These are phyloP conservation scores for Candida manassasensis DNA, from an alignment of 805 yeast species.

Conservation along the genomic window DNA sequence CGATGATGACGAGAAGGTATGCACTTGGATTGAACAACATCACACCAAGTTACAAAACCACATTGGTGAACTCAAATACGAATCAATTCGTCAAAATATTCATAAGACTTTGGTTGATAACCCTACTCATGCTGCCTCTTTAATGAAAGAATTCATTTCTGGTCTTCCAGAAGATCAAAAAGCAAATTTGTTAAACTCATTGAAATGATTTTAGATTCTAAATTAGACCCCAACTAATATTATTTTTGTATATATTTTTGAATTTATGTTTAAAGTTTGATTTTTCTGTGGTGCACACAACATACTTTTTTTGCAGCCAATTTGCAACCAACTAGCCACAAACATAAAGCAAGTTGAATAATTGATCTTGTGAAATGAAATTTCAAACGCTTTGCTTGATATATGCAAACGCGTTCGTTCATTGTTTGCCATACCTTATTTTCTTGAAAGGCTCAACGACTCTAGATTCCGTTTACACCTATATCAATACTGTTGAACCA, in stretches of 20 bases:
- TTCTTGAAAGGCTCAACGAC: constrained; percentile 48
- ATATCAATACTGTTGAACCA: constrained; percentile 17
- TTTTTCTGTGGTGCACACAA: not conserved
- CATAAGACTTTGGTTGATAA: constrained; percentile 45
- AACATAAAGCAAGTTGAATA: no score
- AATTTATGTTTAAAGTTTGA: no score
- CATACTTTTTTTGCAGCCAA: constrained; percentile 1
- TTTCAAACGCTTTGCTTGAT: no score
- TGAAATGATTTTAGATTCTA: constrained; percentile 7
- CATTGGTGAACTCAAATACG: constrained; percentile 61
- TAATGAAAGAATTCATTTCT: constrained; percentile 32
- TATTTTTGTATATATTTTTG: not conserved
- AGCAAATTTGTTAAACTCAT: constrained; percentile 20
- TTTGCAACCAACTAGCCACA: no score
- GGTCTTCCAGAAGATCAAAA: constrained; percentile 33
- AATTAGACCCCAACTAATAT: not conserved
- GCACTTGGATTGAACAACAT: constrained; percentile 80
- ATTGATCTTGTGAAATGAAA: no score
- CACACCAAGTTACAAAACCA: constrained; percentile 57
- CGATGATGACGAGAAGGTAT: constrained; percentile 72
- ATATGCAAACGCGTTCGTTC: no score
- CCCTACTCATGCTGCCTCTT: constrained; percentile 24
- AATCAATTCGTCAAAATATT: constrained; percentile 60
- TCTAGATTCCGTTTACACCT: constrained; percentile 43
- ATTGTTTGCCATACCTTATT: constrained; percentile 37